These are phyloP conservation scores for Bonnemaisonia californica DNA, from an alignment of 31 red algal species.

Conservation along the genomic window DNA sequence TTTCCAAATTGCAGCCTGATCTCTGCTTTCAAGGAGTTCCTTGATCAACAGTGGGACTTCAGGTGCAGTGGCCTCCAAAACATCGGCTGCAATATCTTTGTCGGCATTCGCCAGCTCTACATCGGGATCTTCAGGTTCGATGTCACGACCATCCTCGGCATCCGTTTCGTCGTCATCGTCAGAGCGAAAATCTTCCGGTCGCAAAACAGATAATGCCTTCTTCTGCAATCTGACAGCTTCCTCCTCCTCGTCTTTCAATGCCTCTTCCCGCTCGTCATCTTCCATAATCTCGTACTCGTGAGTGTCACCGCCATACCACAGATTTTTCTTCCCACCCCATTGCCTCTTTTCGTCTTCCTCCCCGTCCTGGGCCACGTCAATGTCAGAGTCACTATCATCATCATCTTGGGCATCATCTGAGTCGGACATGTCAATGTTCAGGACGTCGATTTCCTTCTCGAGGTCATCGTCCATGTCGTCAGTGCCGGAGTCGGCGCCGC, in stretches of 20 bases:
- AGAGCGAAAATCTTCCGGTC: conserved; percentile 56
- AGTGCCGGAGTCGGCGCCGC: background rate
- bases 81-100: background rate
- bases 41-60: conserved; percentile 6
- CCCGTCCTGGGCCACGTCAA: background rate
- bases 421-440: conserved; percentile 18
- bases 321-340: conserved; percentile 45
- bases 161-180: conserved; percentile 44
- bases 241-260: conserved; percentile 68
- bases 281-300: conserved; percentile 82
- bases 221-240: conserved; percentile 63
- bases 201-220: conserved; percentile 46
- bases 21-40: background rate
- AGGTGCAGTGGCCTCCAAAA: background rate
- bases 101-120: conserved; percentile 4
- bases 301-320: conserved; percentile 78
- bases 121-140: conserved; percentile 30
- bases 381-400: conserved; percentile 18
- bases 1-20: conserved; percentile 19
- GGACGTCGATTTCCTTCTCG: background rate
- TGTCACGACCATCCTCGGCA: background rate
- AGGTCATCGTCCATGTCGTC: conserved; percentile 15
- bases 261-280: conserved; percentile 60
- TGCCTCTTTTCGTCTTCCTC: conserved; percentile 41
- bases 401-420: conserved; percentile 19